These are phyloP conservation scores for Guadua angustifolia DNA, from an alignment of 176 grass and related monocot species.

Conservation along the genomic window DNA sequence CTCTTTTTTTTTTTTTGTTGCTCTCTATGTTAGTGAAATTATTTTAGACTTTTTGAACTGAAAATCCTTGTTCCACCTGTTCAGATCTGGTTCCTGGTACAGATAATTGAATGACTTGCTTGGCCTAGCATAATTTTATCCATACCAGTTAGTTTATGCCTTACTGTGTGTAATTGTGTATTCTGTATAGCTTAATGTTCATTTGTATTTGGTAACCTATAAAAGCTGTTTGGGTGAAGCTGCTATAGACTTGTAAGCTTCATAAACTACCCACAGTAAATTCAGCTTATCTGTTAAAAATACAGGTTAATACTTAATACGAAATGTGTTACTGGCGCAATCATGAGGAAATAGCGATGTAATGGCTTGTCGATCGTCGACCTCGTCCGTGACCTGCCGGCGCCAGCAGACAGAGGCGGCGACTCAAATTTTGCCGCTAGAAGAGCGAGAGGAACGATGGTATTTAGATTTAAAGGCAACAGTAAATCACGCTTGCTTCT, in stretches of 20 bases:
- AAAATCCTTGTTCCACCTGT: background rate
- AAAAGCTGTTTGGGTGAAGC: background rate
- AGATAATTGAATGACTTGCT: background rate
- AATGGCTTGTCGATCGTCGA: too few species aligned
- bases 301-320: background rate
- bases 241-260: background rate
- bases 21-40: background rate
- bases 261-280: background rate
- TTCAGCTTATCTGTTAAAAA: background rate
- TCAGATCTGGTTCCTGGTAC: background rate
- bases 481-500: too few species aligned
- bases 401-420: too few species aligned
- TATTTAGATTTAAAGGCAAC: too few species aligned
- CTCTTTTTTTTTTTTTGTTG: too few species aligned
- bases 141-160: background rate
- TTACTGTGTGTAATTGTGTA: background rate
- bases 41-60: background rate
- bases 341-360: too few species aligned
- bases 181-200: background rate
- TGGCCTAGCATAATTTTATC: background rate
- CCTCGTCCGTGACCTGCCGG: too few species aligned
- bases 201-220: conserved; percentile 7
- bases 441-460: too few species aligned
- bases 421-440: too few species aligned
- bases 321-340: too few species aligned